Percentiles rank a stretch among this genome's conserved stretches.
phyloP scores from a whole-genome alignment of 2,329 filamentous ascomycete species.

The Xylariomycetidae sp. region DNA sequence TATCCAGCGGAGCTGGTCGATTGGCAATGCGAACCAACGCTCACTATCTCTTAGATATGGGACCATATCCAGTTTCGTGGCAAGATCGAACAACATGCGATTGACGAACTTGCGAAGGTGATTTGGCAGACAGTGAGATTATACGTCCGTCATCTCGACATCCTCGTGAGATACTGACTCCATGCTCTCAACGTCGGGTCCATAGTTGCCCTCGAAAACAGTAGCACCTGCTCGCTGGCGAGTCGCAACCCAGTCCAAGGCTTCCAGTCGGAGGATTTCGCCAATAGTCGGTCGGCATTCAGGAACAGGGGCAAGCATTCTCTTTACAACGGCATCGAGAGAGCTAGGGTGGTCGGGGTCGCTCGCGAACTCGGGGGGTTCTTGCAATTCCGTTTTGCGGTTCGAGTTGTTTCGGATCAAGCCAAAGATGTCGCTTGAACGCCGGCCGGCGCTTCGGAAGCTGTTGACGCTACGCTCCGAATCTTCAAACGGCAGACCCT shows the following conservation, averaged over 20 bases:
- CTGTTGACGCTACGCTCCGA: conserved; percentile 28
- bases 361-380: conserved; percentile 86
- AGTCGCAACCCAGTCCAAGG: conserved; percentile 71
- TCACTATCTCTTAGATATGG: conserved; percentile 17
- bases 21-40: conserved; percentile 21
- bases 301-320: conserved; percentile 80
- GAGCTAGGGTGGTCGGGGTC: conserved; percentile 65
- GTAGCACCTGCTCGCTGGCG: conserved; percentile 84
- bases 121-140: conserved; percentile 18
- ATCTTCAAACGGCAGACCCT: conserved; percentile 57
- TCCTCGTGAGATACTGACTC: conserved; percentile 36
- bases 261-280: conserved; percentile 65
- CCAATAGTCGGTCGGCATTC: conserved; percentile 65
- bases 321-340: conserved; percentile 75
- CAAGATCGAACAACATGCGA: conserved; percentile 25
- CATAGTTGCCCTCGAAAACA: conserved; percentile 94
- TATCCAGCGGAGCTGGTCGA: conserved; percentile 27
- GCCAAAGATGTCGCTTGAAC: conserved; percentile 39
- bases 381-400: conserved; percentile 43
- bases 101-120: conserved; percentile 13
- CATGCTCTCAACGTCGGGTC: conserved; percentile 56
- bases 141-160: conserved; percentile 56
- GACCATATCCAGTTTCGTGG: conserved; percentile 22
- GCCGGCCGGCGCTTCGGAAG: conserved; percentile 16
- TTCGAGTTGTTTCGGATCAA: conserved; percentile 39